These are phyloP conservation scores for Pugionium cornutum DNA, from an alignment of 345 rosid genomes.

Conservation along the genomic window DNA sequence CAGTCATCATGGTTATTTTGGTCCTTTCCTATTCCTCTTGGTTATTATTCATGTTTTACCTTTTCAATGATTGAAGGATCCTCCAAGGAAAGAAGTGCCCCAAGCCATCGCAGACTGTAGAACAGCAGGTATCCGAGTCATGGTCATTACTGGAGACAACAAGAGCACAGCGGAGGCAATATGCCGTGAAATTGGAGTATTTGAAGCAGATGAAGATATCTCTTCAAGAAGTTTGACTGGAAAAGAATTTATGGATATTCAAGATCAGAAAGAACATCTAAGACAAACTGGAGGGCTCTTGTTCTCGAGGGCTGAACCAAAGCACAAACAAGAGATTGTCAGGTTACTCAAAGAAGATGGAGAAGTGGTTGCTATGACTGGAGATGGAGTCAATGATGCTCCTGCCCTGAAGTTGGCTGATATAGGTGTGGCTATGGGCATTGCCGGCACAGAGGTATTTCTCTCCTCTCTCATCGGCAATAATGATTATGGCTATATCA, in stretches of 20 bases:
- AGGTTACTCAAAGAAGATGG: slow-evolving; percentile 94
- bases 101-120: slow-evolving; percentile 96
- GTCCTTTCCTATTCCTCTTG: slow-evolving; percentile 14
- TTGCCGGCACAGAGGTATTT: slow-evolving; percentile 90
- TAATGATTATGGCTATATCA: background rate
- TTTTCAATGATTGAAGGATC: slow-evolving; percentile 60
- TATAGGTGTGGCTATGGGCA: slow-evolving; percentile 98
- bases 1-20: background rate
- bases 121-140: slow-evolving; percentile 95
- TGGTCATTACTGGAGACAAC: slow-evolving; percentile 97
- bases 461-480: background rate
- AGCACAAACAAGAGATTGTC: slow-evolving; percentile 97
- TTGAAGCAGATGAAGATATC: slow-evolving; percentile 64
- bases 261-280: slow-evolving; percentile 56
- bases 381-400: slow-evolving; percentile 98
- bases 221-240: slow-evolving; percentile 77
- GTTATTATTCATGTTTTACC: slow-evolving; percentile 7
- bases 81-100: slow-evolving; percentile 90
- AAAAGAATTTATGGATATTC: slow-evolving; percentile 46
- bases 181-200: slow-evolving; percentile 90
- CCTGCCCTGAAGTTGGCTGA: slow-evolving; percentile 98
- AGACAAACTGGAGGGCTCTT: slow-evolving; percentile 76
- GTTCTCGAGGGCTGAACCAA: slow-evolving; percentile 97
- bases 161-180: slow-evolving; percentile 94
- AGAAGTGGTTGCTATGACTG: slow-evolving; percentile 99